These are phyloP conservation scores for Colletotrichum endophyticum DNA, from an alignment of 2,329 filamentous ascomycete species.

Conservation along the genomic window DNA sequence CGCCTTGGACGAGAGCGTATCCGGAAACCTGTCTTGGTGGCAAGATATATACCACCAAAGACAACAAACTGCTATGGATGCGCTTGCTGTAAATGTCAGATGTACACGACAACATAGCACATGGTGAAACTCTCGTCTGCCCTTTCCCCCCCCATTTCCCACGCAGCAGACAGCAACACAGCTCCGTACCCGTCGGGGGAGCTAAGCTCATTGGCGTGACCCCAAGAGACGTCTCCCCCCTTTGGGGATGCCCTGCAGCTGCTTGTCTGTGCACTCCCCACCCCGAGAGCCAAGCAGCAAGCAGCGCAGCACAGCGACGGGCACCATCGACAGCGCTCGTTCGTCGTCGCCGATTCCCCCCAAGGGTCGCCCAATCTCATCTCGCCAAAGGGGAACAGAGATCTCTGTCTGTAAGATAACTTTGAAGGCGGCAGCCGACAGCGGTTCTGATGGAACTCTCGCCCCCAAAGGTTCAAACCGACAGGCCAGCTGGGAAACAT, in stretches of 20 bases:
- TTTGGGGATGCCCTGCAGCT: slow-evolving; percentile 11
- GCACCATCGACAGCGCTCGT: background rate
- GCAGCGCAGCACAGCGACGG: background rate
- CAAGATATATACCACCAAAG: background rate
- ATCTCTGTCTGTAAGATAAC: background rate
- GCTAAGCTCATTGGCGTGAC: slow-evolving; percentile 17
- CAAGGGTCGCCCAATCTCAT: slow-evolving; percentile 6
- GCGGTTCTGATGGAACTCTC: background rate
- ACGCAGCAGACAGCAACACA: background rate
- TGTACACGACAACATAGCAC: background rate
- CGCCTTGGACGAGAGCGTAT: background rate
- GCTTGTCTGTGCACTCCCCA: slow-evolving; percentile 9
- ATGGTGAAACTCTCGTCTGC: slow-evolving; percentile 14
- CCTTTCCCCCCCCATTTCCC: slow-evolving; percentile 1
- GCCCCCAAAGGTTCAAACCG: background rate
- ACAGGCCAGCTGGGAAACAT: background rate
- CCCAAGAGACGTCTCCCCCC: background rate
- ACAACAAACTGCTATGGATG: background rate
- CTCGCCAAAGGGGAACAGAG: background rate
- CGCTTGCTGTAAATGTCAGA: background rate
- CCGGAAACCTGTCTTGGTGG: background rate
- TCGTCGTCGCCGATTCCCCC: background rate
- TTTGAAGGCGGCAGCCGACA: background rate
- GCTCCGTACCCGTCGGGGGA: slow-evolving; percentile 9
- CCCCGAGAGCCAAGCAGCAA: background rate